phyloP scores from a whole-genome alignment of 2,329 filamentous ascomycete species.

The Verticillium nonalfalfae region DNA sequence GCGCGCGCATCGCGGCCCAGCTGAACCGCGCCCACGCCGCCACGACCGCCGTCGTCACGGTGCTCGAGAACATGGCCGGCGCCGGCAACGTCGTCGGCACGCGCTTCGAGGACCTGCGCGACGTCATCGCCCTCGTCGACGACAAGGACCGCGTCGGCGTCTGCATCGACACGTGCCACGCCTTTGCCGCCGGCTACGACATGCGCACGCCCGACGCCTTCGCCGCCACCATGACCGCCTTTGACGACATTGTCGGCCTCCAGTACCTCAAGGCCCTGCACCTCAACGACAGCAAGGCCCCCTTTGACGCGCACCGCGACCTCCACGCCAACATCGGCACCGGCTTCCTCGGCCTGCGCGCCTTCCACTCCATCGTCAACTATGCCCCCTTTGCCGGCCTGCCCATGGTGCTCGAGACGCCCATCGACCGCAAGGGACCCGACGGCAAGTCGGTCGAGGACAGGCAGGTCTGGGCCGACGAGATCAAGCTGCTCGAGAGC shows the following conservation, averaged over 20 bases:
- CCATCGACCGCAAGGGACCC: conserved; percentile 65
- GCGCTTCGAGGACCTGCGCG: conserved; percentile 77
- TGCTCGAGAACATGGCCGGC: conserved; percentile 95
- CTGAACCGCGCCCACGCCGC: conserved; percentile 77
- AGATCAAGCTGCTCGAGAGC: conserved; percentile 90
- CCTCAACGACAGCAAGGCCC: conserved; percentile 93
- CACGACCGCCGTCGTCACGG: conserved; percentile 69
- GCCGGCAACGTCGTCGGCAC: conserved; percentile 82
- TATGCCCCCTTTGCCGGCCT: conserved; percentile 66
- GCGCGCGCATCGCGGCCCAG: conserved; percentile 71
- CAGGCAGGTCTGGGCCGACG: conserved; percentile 78
- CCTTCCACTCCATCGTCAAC: conserved; percentile 91
- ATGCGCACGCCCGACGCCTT: conserved; percentile 71
- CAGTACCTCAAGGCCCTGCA: conserved; percentile 81
- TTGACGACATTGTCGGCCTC: conserved; percentile 71
- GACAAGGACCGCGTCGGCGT: conserved; percentile 84
- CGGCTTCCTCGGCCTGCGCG: conserved; percentile 82
- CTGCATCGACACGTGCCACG: conserved; percentile 94
- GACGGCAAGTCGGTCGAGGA: conserved; percentile 69
- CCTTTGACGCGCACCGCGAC: conserved; percentile 74
- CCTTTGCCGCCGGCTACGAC: conserved; percentile 92
- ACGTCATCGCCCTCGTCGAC: conserved; percentile 74
- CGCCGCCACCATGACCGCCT: conserved; percentile 63
- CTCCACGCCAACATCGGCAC: conserved; percentile 95
- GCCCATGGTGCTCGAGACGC: conserved; percentile 95